phyloP scores from a whole-genome alignment of 2,329 filamentous ascomycete genomes.

The Arthrinium puccinioides region DNA sequence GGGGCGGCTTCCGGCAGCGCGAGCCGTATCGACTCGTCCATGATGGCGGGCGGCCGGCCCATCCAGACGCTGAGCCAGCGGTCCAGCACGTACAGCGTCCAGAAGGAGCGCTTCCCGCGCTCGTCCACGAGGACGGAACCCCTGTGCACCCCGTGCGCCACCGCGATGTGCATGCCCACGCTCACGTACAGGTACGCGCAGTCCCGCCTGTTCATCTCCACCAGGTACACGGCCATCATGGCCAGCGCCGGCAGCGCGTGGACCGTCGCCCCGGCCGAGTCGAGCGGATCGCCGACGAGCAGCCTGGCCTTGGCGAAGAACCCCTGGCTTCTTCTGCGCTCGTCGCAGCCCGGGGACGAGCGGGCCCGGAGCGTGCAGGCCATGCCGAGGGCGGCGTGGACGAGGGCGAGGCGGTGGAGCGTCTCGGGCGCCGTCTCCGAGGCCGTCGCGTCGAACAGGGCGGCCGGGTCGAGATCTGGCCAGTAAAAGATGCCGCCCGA shows the following conservation, averaged over 20 bases:
- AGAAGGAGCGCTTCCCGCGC: constrained; percentile 38
- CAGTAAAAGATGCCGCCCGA: constrained; percentile 44
- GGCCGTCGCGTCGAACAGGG: constrained; percentile 11
- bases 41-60: constrained; percentile 38
- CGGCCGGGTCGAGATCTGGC: constrained; percentile 27
- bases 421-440: constrained; percentile 6
- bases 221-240: constrained; percentile 40
- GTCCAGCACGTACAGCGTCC: constrained; percentile 45
- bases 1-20: constrained; percentile 29
- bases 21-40: constrained; percentile 39
- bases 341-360: constrained; percentile 18
- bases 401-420: constrained; percentile 33
- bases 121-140: constrained; percentile 35
- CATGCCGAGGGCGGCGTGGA: constrained; percentile 38
- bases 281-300: constrained; percentile 39
- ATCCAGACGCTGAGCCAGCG: constrained; percentile 41
- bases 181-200: constrained; percentile 39
- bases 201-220: constrained; percentile 42
- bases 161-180: constrained; percentile 38
- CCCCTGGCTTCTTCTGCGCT: constrained; percentile 30
- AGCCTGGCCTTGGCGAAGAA: constrained; percentile 36
- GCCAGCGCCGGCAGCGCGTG: constrained; percentile 36
- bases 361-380: constrained; percentile 24
- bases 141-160: constrained; percentile 40
- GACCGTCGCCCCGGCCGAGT: constrained; percentile 32